Evolutionary conservation across 495 filamentous ascomycete genomes (phyloP).

Genomic region (Copromyces sp.): DNA sequence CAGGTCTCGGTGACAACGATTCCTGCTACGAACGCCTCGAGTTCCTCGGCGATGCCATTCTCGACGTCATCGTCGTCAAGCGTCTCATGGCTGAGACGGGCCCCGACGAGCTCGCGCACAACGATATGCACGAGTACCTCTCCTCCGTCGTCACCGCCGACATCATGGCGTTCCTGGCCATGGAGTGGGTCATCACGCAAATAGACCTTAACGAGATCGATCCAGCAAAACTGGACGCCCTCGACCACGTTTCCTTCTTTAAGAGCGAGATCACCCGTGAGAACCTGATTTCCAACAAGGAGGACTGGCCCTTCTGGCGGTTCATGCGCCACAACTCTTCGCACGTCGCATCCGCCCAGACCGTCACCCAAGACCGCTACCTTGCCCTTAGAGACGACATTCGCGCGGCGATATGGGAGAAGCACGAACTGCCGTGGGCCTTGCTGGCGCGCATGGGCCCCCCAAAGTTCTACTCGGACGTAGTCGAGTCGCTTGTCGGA

Average conservation of each 20-base stretch:
- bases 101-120: slow-evolving; percentile 42
- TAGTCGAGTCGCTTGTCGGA: slow-evolving; percentile 72
- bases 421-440: slow-evolving; percentile 61
- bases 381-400: slow-evolving; percentile 40
- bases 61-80: slow-evolving; percentile 65
- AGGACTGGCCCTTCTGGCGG: slow-evolving; percentile 47
- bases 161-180: slow-evolving; percentile 76
- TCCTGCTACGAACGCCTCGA: slow-evolving; percentile 79
- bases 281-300: slow-evolving; percentile 6
- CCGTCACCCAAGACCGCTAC: slow-evolving; percentile 39
- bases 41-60: slow-evolving; percentile 79
- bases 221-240: neutral
- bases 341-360: slow-evolving; percentile 33
- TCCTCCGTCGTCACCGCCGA: slow-evolving; percentile 74
- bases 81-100: slow-evolving; percentile 22
- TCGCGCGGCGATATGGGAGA: slow-evolving; percentile 30
- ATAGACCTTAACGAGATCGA: slow-evolving; percentile 18
- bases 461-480: slow-evolving; percentile 78
- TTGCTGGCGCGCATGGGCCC: slow-evolving; percentile 52
- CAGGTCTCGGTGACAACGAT: slow-evolving; percentile 23
- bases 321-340: slow-evolving; percentile 53
- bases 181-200: slow-evolving; percentile 40
- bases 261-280: neutral
- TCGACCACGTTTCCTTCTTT: slow-evolving; percentile 11
- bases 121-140: slow-evolving; percentile 63